Evolutionary conservation across 495 filamentous ascomycete species (phyloP), one percentile per base, ranked within the genome.

Genomic region (Wilcoxina mikolae): DNA sequence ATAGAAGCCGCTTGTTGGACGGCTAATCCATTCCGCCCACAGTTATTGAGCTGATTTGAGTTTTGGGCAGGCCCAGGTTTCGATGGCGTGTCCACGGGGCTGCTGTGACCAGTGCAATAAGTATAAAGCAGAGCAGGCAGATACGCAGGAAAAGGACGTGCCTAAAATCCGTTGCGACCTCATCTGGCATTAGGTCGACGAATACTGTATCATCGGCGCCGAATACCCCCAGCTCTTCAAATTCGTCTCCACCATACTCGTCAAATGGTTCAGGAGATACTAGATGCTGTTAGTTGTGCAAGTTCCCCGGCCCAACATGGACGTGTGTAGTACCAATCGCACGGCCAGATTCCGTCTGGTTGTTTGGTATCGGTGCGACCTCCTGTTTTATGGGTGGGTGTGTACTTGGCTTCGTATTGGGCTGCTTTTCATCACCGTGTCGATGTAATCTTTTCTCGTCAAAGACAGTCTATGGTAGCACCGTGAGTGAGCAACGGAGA

Each of bases 191-290:
- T 12, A 66, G 28, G 20, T 61, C 62, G 24, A 65, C 63, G 55
- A 59, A 54, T n/a, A 45, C 29, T 35, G 54, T 50, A 7, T 52
- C 56, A 2, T 55, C 60, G 4, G 29, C 57, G 3, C 42, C 63
- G 60, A 66, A 66, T 42, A 62, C 60, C 31, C 62, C 62, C 12
- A 59, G 38, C 48, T 66, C 59, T 53, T 66, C 63, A 12, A 62
- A 62, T 39, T 66, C 63, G 38, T 66, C 63, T 52, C 62, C 63
- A 55, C 63, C 63, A 41, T 65, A 66, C 42, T 66, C 63, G 31
- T 66, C 62, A 25, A 56, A 54, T 54, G 51, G 31, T 22, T 38
- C 49, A 3, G 20, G 20, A 52, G 49, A 49, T 28, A 20, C 20
- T 28, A 25, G 3, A 28, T 12, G 20, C 5, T 20, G 39, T 43